These are phyloP conservation scores for Myriosclerotinia duriaeana DNA, from an alignment of 2,329 filamentous ascomycete species.

Conservation along the genomic window DNA sequence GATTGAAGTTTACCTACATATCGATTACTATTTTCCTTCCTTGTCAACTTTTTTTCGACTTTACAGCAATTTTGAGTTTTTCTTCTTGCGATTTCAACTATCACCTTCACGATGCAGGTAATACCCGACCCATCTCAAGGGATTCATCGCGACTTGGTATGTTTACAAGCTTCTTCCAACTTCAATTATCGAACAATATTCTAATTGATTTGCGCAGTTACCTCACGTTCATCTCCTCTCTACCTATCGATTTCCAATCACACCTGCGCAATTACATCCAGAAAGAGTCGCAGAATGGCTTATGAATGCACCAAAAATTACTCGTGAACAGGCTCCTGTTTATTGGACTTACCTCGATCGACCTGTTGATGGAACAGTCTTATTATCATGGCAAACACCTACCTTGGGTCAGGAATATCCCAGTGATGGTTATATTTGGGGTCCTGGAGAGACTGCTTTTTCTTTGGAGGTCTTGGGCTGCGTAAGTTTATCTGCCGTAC, in stretches of 20 bases:
- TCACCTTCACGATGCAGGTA: conserved; percentile 22
- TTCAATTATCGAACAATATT: conserved; percentile 17
- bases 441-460: conserved; percentile 73
- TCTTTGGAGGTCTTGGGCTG: conserved; percentile 71
- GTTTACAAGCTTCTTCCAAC: conserved; percentile 29
- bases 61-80: neutral
- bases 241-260: conserved; percentile 73
- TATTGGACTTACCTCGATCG: conserved; percentile 89
- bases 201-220: conserved; percentile 33
- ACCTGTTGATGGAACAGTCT: conserved; percentile 76
- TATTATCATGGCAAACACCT: conserved; percentile 86
- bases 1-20: neutral
- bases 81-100: conserved; percentile 10
- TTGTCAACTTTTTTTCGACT: neutral
- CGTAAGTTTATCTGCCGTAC: conserved; percentile 46
- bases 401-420: conserved; percentile 73
- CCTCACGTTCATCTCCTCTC: conserved; percentile 85
- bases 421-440: conserved; percentile 92
- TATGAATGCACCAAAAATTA: conserved; percentile 77
- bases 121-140: conserved; percentile 48
- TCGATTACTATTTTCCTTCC: neutral
- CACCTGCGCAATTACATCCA: conserved; percentile 64
- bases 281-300: conserved; percentile 82
- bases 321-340: conserved; percentile 81
- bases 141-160: conserved; percentile 48